Conservation (phyloP, 768 basidiomycete species). For the Gymnopilus dilepis region DNA sequence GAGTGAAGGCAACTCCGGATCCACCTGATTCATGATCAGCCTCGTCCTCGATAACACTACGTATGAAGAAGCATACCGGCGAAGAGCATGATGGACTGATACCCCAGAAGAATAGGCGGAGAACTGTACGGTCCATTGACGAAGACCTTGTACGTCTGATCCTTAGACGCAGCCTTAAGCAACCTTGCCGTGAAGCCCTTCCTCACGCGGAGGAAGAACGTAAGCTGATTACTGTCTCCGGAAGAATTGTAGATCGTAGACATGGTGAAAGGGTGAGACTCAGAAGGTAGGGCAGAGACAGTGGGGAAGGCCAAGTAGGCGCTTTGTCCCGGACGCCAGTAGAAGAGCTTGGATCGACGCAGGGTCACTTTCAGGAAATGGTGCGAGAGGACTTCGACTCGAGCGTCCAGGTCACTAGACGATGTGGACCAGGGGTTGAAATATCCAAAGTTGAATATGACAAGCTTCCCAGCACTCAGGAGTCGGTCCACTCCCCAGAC, state of each 20-base stretch:
- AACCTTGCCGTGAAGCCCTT: conserved; percentile 64
- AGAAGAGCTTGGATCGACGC: conserved; percentile 40
- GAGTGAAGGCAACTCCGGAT: conserved; percentile 53
- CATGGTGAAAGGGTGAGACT: conserved; percentile 70
- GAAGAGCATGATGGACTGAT: conserved; percentile 45
- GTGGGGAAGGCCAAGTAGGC: conserved; percentile 56
- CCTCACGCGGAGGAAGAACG: conserved; percentile 63
- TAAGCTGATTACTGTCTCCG: conserved; percentile 44
- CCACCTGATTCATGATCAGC: conserved; percentile 39
- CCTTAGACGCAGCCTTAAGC: conserved; percentile 32
- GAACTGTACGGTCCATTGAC: conserved; percentile 59
- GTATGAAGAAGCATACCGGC: conserved; percentile 36
- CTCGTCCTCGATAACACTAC: background rate
- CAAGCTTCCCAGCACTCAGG: conserved; percentile 50
- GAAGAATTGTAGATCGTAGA: conserved; percentile 40
- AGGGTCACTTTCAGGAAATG: conserved; percentile 52
- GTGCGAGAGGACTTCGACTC: conserved; percentile 28
- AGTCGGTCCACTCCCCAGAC: conserved; percentile 62
- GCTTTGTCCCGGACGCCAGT: conserved; percentile 60
- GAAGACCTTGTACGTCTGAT: conserved; percentile 43
- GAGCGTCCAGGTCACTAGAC: conserved; percentile 36
- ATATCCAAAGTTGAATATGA: conserved; percentile 49
- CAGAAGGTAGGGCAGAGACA: conserved; percentile 48
- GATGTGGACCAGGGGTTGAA: conserved; percentile 30
- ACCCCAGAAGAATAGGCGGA: conserved; percentile 40